Base-by-base conservation (phyloP, 495 filamentous ascomycete species). In the Xylaria curta region DNA sequence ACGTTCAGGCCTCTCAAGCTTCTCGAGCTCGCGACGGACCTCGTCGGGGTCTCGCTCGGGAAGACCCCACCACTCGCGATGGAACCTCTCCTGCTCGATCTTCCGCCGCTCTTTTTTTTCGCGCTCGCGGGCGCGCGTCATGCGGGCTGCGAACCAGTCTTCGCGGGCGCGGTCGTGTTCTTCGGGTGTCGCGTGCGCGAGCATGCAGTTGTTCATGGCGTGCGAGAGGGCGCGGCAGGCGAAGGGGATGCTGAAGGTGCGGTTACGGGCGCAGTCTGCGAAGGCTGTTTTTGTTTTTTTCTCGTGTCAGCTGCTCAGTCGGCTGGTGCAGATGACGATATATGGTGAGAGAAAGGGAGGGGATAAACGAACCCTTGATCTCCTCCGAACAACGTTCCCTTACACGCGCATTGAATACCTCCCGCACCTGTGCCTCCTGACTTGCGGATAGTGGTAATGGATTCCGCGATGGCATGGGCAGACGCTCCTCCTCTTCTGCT, bases 161-260 rank as follows among this genome's bases (percentile, higher is more conserved):
- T 97, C 93, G 38, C 96, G 86, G 73, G 96, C 96, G 21, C 88
- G 89, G 82, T 99, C 96, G 78, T 94, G 89, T 81, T 97, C 92
- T 67, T 89, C 90, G 65, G 87, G 92, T 51, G 92, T 96, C 21
- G 95, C 94, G 82, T 97, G 91, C 49, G 84, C 76, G 66, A 94
- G 81, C 95, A 99, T 97, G 83, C 96, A 99, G 64, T 82, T 86
- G 82, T 98, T 98, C 96, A 99, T 99, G 26, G 89, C 85, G 46
- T 90, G 88, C 54, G 92, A 91, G 74, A 94, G 86, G 10, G 83
- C 80, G 36, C 94, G 92, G 83, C 96, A 99, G 19, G 89, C 86
- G 87, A 94, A 97, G 3, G 93, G 91, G 21, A 93, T 91, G 44
- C 91, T 91, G 75, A 98, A 85, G 13, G 97, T 98, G 66, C 93